Evolutionary conservation across 495 filamentous ascomycete genomes (phyloP), one percentile per base, ranked within the genome.

Genomic region (Lophiostoma macrostomum): DNA sequence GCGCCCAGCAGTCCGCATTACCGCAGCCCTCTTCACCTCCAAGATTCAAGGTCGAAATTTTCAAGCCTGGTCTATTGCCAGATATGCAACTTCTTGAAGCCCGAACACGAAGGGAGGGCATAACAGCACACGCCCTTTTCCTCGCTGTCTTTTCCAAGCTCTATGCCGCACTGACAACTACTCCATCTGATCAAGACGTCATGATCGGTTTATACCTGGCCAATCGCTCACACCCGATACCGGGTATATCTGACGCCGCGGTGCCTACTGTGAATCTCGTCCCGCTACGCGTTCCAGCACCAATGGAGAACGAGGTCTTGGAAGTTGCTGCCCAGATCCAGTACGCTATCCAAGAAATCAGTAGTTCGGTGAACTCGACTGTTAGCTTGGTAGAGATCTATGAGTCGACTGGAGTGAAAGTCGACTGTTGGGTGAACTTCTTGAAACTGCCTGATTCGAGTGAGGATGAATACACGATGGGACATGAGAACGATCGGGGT

Each of bases 401-500:
- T 13, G 46, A 67, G 29, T 78, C 76, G 76, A 76, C 72, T 14
- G 75, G 74, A 0, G 61, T 77, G 3, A 64, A 60, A 30, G 59
- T 76, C 12, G 71, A 79, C 56, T 67, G 69, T 5, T 79, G 76
- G 65, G 79, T 83, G 36, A 84, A 84, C 56, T 81, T 82, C 41
- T 60, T 83, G 22, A 68, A 67, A 43, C 52, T 68, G 5, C 71
- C 73, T 5, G 70, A 68, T 8, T 29, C 18, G 14, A 44, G 50
- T 40, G 36, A 52, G 27, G 46, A 61, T 43, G 37, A 53, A 22
- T 22, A 19, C 34, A 27, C 29, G 28, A 32, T 16, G 24, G 30
- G 8, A 45, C n/a, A 41, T 22, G 25, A 35, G 7, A 25, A 24
- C 8, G 31, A 35, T 16, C 30, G 29, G 29, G 24, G 31, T 5